Conservation (phyloP, 176 grass and related monocot species). For the Eremochloa ophiuroides region DNA sequence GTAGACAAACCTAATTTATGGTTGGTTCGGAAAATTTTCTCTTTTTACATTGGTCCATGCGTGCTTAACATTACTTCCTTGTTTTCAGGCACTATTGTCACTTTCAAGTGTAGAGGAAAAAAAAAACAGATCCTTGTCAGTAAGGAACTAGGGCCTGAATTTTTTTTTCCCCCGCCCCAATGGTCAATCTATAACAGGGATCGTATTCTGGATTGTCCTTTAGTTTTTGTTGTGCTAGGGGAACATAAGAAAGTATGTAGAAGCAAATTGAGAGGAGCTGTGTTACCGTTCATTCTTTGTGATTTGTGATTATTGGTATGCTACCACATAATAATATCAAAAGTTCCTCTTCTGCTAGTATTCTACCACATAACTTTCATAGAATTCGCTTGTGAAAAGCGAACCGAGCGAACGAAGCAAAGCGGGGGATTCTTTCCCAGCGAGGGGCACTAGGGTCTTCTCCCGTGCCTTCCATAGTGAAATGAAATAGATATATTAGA, state of each 20-base stretch:
- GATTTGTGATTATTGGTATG: constrained; percentile 1
- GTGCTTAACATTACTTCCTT: neutral
- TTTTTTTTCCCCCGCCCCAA: too few relatives aligned
- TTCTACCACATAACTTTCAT: too few relatives aligned
- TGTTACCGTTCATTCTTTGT: constrained; percentile 1
- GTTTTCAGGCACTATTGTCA: neutral
- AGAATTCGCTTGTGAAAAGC: too few relatives aligned
- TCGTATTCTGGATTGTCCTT: neutral
- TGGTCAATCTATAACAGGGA: neutral
- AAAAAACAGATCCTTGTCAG: neutral
- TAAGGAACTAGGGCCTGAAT: neutral
- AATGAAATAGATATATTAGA: too few relatives aligned
- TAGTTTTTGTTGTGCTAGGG: neutral
- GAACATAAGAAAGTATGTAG: neutral
- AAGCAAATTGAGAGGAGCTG: neutral
- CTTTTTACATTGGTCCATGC: neutral
- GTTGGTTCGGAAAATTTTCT: neutral
- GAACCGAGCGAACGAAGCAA: too few relatives aligned
- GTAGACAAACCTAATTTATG: neutral
- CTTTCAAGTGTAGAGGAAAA: neutral
- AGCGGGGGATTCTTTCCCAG: too few relatives aligned
- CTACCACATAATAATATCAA: constrained; percentile 4
- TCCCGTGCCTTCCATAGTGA: too few relatives aligned
- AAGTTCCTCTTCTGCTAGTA: neutral
- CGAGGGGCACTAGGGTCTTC: too few relatives aligned